Percentiles rank a stretch among this genome's conserved stretches.
Conservation (phyloP, 2,329 filamentous ascomycete species). For the Ambrosiella xylebori region DNA sequence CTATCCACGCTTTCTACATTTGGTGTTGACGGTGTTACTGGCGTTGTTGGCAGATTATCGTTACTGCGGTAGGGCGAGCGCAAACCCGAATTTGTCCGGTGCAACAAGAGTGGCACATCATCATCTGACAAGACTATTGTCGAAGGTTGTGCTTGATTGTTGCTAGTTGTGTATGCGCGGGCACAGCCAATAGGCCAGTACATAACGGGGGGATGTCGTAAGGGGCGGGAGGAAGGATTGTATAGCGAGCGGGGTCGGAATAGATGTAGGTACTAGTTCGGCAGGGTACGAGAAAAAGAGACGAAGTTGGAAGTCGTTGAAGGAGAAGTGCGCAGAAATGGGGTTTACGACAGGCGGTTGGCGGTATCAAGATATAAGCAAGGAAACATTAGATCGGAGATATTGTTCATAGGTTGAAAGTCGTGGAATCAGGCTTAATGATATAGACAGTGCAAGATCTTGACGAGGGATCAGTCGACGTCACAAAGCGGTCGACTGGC, state of each 20-base stretch:
- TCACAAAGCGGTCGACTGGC: not conserved
- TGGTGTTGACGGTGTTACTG: constrained; percentile 38
- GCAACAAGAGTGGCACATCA: constrained; percentile 20
- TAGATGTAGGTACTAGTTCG: not conserved
- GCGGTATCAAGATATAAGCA: no score
- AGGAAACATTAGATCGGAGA: no score
- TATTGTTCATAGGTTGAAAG: not conserved
- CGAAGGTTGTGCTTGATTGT: constrained; percentile 36
- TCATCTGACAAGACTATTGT: constrained; percentile 38
- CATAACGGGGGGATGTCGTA: constrained; percentile 31
- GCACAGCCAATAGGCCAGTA: constrained; percentile 84
- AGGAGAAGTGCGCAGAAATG: no score
- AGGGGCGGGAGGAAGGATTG: not conserved
- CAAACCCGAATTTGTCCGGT: constrained; percentile 5
- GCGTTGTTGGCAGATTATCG: constrained; percentile 23
- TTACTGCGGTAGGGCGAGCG: constrained; percentile 10
- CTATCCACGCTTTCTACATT: constrained; percentile 39
- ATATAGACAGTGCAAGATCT: not conserved
- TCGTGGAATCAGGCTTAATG: not conserved
- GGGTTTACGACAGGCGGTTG: no score
- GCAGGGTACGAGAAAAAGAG: not conserved
- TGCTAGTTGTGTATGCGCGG: constrained; percentile 64
- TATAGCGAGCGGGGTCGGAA: not conserved
- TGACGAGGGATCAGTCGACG: not conserved
- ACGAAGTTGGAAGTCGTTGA: not conserved